These are phyloP conservation scores for Debaryomyces psychrophilus DNA, from an alignment of 1,139 yeast genomes.

Conservation along the genomic window DNA sequence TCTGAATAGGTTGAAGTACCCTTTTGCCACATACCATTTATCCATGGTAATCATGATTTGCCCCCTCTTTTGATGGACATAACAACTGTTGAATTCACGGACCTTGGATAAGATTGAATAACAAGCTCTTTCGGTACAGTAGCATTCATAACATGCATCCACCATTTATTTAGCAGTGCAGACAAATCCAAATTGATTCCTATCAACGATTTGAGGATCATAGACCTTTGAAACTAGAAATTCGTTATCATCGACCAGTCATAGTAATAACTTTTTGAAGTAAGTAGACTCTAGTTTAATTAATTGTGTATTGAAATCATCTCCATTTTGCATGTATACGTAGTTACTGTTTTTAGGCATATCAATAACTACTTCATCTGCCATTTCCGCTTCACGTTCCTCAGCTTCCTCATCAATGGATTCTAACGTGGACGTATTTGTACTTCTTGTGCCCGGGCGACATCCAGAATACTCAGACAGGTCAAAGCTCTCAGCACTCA, in stretches of 20 bases:
- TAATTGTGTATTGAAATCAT: not conserved
- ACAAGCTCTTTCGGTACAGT: not conserved
- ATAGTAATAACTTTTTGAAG: not conserved
- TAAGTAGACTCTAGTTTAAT: not conserved
- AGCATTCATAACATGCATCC: not conserved
- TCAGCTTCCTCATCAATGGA: not conserved
- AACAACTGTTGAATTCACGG: constrained; percentile 8
- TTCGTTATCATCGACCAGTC: not conserved
- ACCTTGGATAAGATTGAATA: not conserved
- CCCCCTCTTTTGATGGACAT: not conserved
- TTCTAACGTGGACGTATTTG: not conserved
- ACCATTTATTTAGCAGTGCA: not conserved
- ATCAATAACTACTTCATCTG: not conserved
- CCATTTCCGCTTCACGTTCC: not conserved
- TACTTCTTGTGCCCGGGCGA: not conserved
- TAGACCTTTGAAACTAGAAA: not conserved
- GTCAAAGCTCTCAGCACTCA: not conserved
- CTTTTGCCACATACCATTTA: constrained; percentile 1
- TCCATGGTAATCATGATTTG: constrained; percentile 2
- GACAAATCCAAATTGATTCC: not conserved
- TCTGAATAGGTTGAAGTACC: constrained; percentile 6
- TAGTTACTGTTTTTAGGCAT: not conserved
- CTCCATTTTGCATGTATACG: not conserved
- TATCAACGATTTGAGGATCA: not conserved
- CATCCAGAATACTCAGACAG: not conserved